Conservation (phyloP, 176 grass and related monocot genomes). For the Pontederia paniculata region DNA sequence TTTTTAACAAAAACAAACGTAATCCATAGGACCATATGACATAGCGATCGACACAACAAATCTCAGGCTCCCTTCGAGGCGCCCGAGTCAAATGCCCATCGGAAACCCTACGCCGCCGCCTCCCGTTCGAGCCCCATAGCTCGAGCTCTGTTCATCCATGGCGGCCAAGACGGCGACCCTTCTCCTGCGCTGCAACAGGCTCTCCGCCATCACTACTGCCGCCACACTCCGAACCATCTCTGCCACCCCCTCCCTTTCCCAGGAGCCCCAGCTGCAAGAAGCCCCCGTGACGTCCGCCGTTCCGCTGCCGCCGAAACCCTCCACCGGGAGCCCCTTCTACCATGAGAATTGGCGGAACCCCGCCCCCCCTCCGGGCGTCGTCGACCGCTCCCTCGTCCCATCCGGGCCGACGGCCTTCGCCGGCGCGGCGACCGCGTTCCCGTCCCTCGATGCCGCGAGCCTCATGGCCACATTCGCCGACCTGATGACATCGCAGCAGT, state of each 20-base stretch:
- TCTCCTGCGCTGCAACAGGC: slow-evolving; percentile 31
- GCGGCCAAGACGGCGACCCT: slow-evolving; percentile 39
- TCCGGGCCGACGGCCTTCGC: neutral
- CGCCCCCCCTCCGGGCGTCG: slow-evolving; percentile 7
- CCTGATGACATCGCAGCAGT: slow-evolving; percentile 51
- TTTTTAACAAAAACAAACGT: no score
- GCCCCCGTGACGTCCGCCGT: slow-evolving; percentile 13
- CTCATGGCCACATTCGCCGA: slow-evolving; percentile 54
- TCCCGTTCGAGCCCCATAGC: neutral
- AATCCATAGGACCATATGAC: no score
- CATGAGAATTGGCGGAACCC: slow-evolving; percentile 72
- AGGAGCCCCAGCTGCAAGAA: slow-evolving; percentile 50
- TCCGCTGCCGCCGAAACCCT: slow-evolving; percentile 64
- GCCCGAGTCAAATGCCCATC: no score
- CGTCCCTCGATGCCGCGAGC: slow-evolving; percentile 21
- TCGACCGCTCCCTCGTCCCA: slow-evolving; percentile 31
- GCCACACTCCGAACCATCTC: slow-evolving; percentile 38
- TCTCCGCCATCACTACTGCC: slow-evolving; percentile 1
- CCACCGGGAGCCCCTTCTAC: slow-evolving; percentile 65
- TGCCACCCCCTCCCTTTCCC: slow-evolving; percentile 40
- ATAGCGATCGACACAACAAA: no score
- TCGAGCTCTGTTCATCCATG: no score
- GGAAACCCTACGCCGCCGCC: slow-evolving; percentile 38
- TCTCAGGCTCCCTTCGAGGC: no score
- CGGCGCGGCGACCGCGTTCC: slow-evolving; percentile 23